These are phyloP conservation scores for Sporothrix schenckii DNA, from an alignment of 2,329 filamentous ascomycete species.

Conservation along the genomic window DNA sequence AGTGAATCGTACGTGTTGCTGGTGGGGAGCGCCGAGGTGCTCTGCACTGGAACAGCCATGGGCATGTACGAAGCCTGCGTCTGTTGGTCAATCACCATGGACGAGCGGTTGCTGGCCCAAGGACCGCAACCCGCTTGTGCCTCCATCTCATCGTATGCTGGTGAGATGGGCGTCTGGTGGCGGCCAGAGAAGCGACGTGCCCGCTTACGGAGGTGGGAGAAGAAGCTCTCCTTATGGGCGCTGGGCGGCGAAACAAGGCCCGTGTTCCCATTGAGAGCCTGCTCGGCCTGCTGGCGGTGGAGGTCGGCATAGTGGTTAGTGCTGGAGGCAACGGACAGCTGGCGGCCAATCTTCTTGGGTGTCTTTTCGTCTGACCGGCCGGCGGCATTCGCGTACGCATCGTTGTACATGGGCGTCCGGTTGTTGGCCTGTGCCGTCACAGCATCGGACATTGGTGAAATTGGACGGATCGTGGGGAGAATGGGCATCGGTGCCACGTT, in stretches of 20 bases:
- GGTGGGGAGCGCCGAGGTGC: constrained; percentile 55
- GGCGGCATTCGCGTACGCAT: constrained; percentile 51
- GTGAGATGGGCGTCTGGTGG: constrained; percentile 78
- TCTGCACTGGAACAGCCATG: constrained; percentile 41
- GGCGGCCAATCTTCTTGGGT: constrained; percentile 89
- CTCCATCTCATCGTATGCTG: constrained; percentile 82
- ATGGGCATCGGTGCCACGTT: constrained; percentile 93
- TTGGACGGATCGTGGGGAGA: constrained; percentile 87
- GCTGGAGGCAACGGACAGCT: constrained; percentile 87
- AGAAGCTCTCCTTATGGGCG: constrained; percentile 92
- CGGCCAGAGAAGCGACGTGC: constrained; percentile 90
- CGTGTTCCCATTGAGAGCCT: constrained; percentile 80
- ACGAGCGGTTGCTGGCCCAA: constrained; percentile 84
- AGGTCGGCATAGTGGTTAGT: constrained; percentile 91
- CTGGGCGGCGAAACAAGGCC: constrained; percentile 75
- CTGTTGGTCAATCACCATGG: constrained; percentile 71
- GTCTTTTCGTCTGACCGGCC: constrained; percentile 63
- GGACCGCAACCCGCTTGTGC: constrained; percentile 89
- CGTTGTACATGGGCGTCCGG: constrained; percentile 58
- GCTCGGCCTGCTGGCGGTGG: constrained; percentile 87
- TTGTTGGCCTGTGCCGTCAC: constrained; percentile 86
- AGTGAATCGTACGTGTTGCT: constrained; percentile 63
- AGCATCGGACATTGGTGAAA: constrained; percentile 93
- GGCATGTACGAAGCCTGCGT: constrained; percentile 32
- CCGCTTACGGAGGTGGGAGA: constrained; percentile 92